Percentiles rank a stretch among this genome's conserved stretches.
phyloP scores from a whole-genome alignment of 192 early-diverging fungal genomes.

The Helicostylum pulchrum region DNA sequence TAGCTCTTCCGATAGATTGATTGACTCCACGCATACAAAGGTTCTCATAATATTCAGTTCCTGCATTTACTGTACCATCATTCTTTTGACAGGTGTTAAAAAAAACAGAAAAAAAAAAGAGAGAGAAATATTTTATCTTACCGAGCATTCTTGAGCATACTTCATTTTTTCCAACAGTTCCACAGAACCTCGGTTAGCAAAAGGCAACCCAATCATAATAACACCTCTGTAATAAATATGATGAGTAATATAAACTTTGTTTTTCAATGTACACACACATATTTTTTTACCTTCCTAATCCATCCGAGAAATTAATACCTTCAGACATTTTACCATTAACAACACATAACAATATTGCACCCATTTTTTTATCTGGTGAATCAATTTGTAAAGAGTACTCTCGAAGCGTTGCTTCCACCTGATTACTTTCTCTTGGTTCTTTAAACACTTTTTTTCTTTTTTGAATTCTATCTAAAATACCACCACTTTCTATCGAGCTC shows the following conservation, averaged over 20 bases:
- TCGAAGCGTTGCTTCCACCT: constrained; percentile 55
- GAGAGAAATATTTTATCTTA: constrained; percentile 2
- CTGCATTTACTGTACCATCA: constrained; percentile 32
- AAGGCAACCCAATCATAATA: constrained; percentile 89
- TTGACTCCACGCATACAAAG: constrained; percentile 93
- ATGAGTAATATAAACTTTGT: too few relatives aligned
- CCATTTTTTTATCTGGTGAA: constrained; percentile 24
- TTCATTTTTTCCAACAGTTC: constrained; percentile 76
- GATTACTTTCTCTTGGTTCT: constrained; percentile 56
- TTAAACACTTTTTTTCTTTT: constrained; percentile 68
- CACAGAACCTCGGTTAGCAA: constrained; percentile 70
- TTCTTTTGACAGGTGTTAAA: not conserved
- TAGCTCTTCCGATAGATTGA: constrained; percentile 87
- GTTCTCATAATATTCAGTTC: constrained; percentile 81
- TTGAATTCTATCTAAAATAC: constrained; percentile 48
- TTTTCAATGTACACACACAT: not conserved
- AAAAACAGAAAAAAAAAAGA: not conserved
- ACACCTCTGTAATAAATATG: constrained; percentile 53
- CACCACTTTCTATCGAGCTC: constrained; percentile 31
- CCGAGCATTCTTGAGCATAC: constrained; percentile 43
- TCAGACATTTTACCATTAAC: constrained; percentile 91
- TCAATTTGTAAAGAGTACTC: constrained; percentile 58
- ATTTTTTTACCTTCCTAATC: constrained; percentile 55
- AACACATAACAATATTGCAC: constrained; percentile 84
- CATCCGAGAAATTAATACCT: constrained; percentile 90